Evolutionary conservation across 2,329 filamentous ascomycete species (phyloP).

Genomic region (Clonostachys solani): DNA sequence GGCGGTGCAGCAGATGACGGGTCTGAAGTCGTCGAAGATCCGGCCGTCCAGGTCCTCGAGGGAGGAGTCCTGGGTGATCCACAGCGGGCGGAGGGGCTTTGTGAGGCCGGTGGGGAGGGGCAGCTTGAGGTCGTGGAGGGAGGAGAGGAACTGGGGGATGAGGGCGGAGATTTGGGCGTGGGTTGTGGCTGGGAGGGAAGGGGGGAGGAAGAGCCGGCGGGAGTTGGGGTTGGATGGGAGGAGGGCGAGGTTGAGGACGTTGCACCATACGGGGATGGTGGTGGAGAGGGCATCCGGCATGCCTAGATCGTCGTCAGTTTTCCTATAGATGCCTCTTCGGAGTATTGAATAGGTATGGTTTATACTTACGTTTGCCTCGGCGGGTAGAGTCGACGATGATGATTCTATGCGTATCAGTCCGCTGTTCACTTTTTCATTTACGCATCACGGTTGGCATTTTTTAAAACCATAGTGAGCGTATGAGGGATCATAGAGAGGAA

Average conservation of each 20-base stretch:
- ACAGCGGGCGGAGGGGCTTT: constrained; percentile 74
- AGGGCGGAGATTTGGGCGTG: constrained; percentile 70
- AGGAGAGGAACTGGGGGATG: constrained; percentile 49
- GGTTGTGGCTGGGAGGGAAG: constrained; percentile 66
- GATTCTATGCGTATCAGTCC: constrained; percentile 36
- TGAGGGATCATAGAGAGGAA: constrained; percentile 30
- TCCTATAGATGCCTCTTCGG: neutral
- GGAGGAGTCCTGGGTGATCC: constrained; percentile 69
- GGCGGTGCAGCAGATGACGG: constrained; percentile 81
- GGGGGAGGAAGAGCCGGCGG: constrained; percentile 64
- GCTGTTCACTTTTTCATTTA: neutral
- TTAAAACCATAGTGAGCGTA: neutral
- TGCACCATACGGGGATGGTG: constrained; percentile 91
- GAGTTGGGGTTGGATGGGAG: constrained; percentile 53
- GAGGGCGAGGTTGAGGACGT: constrained; percentile 74
- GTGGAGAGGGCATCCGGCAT: constrained; percentile 96
- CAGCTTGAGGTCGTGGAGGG: constrained; percentile 52
- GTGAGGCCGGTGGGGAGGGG: constrained; percentile 50
- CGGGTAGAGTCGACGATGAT: constrained; percentile 92
- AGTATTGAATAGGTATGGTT: neutral
- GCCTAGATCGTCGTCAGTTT: constrained; percentile 32
- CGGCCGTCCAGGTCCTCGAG: constrained; percentile 15
- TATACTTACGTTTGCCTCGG: constrained; percentile 70
- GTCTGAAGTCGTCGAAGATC: constrained; percentile 57
- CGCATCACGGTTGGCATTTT: neutral